Base-by-base conservation (phyloP, 163 green algal genomes). In the Scenedesmus sp. region DNA sequence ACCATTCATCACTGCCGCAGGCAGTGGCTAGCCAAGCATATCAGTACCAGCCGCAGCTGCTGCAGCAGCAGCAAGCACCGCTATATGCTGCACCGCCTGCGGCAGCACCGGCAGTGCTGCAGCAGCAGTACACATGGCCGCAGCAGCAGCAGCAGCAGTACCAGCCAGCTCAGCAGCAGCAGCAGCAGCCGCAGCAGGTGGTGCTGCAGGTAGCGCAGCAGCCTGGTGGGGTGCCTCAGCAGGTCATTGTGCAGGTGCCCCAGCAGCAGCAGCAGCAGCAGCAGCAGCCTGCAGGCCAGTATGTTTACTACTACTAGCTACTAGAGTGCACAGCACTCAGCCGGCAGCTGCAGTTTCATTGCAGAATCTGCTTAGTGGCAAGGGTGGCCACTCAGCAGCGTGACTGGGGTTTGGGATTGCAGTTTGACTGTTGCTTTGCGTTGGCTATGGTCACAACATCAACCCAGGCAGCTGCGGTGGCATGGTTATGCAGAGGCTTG, bases 301-400 rank as follows among this genome's bases (percentile, higher is more conserved):
- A 16, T 79, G 70, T 79, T 6, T 79, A 79, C 70, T 79, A 79
- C n/a, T n/a, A n/a, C n/a, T n/a, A n/a, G n/a, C 70, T 79, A 79
- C 70, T 79, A 79, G 70, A 70, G 2, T 70, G 4, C 12, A 70
- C 18, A 15, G 62, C 62, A 15, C 62, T 4, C 8, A 70, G 62
- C 62, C 16, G 62, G 62, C 62, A 46, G 34, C 34, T 46, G 34
- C 34, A 46, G 34, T 46, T 46, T 46, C 34, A 46, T 70, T 23
- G 62, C 2, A 70, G 12, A 0, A 70, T 18, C 16, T 18, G 16
- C 15, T 70, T 23, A 13, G 18, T 23, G 18, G 9, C 12, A 13
- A 23, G 62, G 10, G 10, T 70, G 10, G 62, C 18, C 18, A 70
- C 12, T 70, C 66, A 76, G 66, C 66, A 76, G 15, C 6, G 15